phyloP scores from a whole-genome alignment of 1,139 yeast species.

The Debaryomyces subglobosus region DNA sequence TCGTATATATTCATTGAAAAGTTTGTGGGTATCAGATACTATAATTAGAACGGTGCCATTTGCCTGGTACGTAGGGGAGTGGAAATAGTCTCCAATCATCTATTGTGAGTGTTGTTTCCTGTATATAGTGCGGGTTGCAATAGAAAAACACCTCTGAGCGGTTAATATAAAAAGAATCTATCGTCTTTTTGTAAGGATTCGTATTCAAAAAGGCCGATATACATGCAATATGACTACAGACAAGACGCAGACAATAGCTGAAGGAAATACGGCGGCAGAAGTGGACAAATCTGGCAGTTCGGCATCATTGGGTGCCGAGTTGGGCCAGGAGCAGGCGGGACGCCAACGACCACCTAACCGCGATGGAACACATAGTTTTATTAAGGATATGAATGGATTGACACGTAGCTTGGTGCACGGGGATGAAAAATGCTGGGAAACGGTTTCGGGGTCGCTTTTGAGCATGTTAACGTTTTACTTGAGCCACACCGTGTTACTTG shows the following conservation, averaged over 20 bases:
- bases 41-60: neutral
- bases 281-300: neutral
- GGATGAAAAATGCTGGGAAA: neutral
- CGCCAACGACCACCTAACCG: slow-evolving; percentile 1
- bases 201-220: neutral
- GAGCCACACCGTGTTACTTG: slow-evolving; percentile 44
- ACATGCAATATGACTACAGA: neutral
- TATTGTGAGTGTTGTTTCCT: neutral
- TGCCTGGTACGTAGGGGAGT: neutral
- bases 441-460: neutral
- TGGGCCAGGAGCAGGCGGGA: neutral
- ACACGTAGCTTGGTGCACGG: slow-evolving; percentile 1
- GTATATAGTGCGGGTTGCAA: slow-evolving; percentile 7
- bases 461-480: slow-evolving; percentile 16
- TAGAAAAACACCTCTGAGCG: slow-evolving; percentile 2
- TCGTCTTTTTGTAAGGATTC: neutral
- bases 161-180: slow-evolving; percentile 3
- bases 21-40: neutral
- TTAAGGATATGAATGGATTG: slow-evolving; percentile 2
- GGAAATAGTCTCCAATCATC: neutral
- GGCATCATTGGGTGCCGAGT: neutral
- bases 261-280: neutral
- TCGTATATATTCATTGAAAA: no score
- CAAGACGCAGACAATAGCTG: neutral
- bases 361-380: neutral